Conservation (phyloP, 495 filamentous ascomycete species). For the Cenococcum geophilum region DNA sequence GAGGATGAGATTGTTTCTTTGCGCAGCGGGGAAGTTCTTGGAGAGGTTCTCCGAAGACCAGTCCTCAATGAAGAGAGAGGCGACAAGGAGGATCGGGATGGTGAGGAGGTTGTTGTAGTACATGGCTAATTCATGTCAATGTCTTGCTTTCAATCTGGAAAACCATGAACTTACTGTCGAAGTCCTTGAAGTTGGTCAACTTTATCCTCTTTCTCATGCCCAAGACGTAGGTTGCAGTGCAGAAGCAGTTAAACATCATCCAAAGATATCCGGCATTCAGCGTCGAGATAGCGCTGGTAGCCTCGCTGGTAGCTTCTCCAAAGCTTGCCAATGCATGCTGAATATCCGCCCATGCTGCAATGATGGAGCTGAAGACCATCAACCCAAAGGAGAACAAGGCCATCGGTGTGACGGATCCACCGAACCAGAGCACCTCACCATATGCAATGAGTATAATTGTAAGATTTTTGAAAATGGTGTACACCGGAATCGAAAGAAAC, state of each 20-base stretch:
- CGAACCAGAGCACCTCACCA: conserved; percentile 98
- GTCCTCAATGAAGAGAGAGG: conserved; percentile 80
- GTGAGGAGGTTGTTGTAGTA: conserved; percentile 99
- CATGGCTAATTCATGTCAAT: conserved; percentile 61
- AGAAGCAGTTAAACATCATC: conserved; percentile 98
- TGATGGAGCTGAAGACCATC: conserved; percentile 92
- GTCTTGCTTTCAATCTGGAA: not conserved
- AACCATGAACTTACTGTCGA: conserved; percentile 71
- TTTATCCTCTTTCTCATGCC: conserved; percentile 98
- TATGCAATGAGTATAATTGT: conserved; percentile 99
- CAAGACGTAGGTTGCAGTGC: conserved; percentile 82
- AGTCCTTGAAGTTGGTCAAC: conserved; percentile 99
- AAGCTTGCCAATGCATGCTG: conserved; percentile 68
- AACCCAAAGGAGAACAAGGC: conserved; percentile 93
- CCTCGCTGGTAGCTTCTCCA: conserved; percentile 51
- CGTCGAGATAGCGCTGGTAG: conserved; percentile 72
- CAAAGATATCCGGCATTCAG: conserved; percentile 95
- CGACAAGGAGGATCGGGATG: conserved; percentile 81
- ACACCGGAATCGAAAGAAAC: conserved; percentile 94
- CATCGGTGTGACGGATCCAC: conserved; percentile 81
- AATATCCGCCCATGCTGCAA: conserved; percentile 98
- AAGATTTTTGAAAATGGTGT: conserved; percentile 99
- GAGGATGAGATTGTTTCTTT: conserved; percentile 63
- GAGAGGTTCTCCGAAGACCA: conserved; percentile 82
- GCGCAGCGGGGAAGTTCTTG: conserved; percentile 77